Conservation (phyloP, 371 early-diverging fungal genomes). For the Mortierella sp. region DNA sequence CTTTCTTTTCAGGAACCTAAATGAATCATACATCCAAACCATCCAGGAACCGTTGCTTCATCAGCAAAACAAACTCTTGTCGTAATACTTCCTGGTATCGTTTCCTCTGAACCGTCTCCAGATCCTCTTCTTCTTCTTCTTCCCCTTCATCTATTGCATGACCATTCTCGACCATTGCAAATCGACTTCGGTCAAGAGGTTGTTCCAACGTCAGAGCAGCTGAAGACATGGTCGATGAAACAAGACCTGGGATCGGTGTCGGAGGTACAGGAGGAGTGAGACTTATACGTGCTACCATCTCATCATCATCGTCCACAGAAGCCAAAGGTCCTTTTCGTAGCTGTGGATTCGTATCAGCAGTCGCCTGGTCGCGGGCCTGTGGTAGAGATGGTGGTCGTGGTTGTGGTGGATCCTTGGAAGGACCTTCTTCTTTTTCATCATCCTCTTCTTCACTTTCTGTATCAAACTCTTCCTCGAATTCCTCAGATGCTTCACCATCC, state of each 20-base stretch:
- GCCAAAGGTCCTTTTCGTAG: slow-evolving; percentile 13
- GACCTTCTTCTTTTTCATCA: slow-evolving; percentile 9
- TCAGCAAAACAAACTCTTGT: slow-evolving; percentile 37
- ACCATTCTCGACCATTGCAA: slow-evolving; percentile 29
- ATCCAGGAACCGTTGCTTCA: slow-evolving; percentile 48
- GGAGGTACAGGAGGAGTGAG: slow-evolving; percentile 35
- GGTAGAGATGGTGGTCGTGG: not conserved
- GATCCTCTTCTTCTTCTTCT: slow-evolving; percentile 16
- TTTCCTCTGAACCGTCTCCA: slow-evolving; percentile 21
- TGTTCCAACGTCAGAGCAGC: slow-evolving; percentile 38
- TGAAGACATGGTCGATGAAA: slow-evolving; percentile 33
- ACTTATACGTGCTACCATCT: slow-evolving; percentile 11
- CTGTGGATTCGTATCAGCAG: not conserved
- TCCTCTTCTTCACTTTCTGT: slow-evolving; percentile 47
- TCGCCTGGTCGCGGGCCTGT: not conserved
- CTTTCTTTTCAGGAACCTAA: too few species aligned
- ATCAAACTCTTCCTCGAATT: slow-evolving; percentile 52
- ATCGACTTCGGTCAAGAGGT: slow-evolving; percentile 30
- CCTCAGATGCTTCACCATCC: slow-evolving; percentile 10
- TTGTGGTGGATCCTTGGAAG: not conserved
- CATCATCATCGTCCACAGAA: slow-evolving; percentile 10
- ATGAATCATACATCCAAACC: slow-evolving; percentile 21
- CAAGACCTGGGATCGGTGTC: slow-evolving; percentile 9
- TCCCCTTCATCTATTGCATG: slow-evolving; percentile 22
- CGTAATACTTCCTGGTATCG: slow-evolving; percentile 33